A percentile compares a stretch with the other conserved stretches of the same genome.
phyloP scores from a whole-genome alignment of 106 monocot genomes.

The Allium fistulosum region DNA sequence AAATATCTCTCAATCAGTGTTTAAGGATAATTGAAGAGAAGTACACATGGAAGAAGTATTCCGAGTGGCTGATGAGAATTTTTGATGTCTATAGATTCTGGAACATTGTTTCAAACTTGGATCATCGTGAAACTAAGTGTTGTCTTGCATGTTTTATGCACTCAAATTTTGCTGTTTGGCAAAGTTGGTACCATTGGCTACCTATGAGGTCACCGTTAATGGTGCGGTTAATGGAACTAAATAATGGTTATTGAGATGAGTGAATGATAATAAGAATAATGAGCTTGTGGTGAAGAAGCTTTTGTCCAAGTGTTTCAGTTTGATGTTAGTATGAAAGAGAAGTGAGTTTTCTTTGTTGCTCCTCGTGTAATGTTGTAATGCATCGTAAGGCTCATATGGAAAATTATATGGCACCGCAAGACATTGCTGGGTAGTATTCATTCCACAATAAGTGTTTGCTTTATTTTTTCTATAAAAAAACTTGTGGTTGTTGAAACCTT shows the following conservation, averaged over 20 bases:
- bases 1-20: slow-evolving; percentile 43
- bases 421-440: too few species aligned
- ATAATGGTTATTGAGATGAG: background rate
- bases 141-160: slow-evolving; percentile 81
- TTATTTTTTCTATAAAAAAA: too few species aligned
- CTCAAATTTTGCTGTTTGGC: slow-evolving; percentile 63
- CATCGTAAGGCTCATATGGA: too few species aligned
- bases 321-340: background rate
- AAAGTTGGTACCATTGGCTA: slow-evolving; percentile 44
- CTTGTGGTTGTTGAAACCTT: too few species aligned
- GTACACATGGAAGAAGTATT: slow-evolving; percentile 79
- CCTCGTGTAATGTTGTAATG: too few species aligned
- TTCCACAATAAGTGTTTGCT: too few species aligned
- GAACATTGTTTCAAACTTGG: slow-evolving; percentile 70
- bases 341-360: background rate
- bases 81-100: slow-evolving; percentile 71
- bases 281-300: background rate
- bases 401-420: too few species aligned
- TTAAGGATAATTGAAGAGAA: slow-evolving; percentile 59
- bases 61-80: slow-evolving; percentile 68
- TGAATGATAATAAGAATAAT: background rate
- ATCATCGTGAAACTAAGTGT: slow-evolving; percentile 60
- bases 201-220: slow-evolving; percentile 25
- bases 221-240: slow-evolving; percentile 1
- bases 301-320: background rate